phyloP scores from a whole-genome alignment of 306 rosid genomes.

The Alnus glutinosa region DNA sequence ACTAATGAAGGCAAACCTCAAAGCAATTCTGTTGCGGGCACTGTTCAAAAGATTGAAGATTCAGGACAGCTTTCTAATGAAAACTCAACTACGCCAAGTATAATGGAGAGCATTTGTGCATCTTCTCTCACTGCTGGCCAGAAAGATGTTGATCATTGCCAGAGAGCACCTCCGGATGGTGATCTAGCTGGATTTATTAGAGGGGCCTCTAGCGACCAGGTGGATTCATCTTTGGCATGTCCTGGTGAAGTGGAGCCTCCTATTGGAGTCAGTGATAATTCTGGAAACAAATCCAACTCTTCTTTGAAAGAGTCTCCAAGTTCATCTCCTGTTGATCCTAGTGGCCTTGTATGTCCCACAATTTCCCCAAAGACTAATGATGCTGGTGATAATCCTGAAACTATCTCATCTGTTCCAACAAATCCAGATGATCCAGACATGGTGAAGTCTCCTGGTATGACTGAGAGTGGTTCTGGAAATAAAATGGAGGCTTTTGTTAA shows the following conservation, averaged over 20 bases:
- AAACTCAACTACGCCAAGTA: conserved; percentile 24
- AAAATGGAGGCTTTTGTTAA: conserved; percentile 12
- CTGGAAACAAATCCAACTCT: conserved; percentile 22
- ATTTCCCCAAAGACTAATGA: conserved; percentile 14
- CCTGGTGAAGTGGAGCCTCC: conserved; percentile 21
- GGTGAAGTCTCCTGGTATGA: conserved; percentile 13
- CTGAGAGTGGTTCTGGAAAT: conserved; percentile 2
- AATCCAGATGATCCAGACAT: neutral
- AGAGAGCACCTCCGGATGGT: conserved; percentile 29
- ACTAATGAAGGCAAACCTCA: conserved; percentile 27
- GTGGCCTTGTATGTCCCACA: conserved; percentile 7
- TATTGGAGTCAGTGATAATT: conserved; percentile 1
- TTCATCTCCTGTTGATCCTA: conserved; percentile 17
- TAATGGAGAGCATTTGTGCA: conserved; percentile 31
- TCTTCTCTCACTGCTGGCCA: conserved; percentile 29
- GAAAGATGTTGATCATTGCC: conserved; percentile 34
- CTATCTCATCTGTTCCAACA: conserved; percentile 6
- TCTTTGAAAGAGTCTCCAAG: conserved; percentile 22
- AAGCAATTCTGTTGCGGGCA: conserved; percentile 23
- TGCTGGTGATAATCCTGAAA: conserved; percentile 24
- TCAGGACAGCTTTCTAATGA: conserved; percentile 32
- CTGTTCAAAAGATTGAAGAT: conserved; percentile 39
- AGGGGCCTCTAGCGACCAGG: conserved; percentile 26
- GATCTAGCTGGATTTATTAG: conserved; percentile 26
- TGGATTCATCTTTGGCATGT: conserved; percentile 34